Percentiles rank a stretch among this genome's conserved stretches.
Conservation (phyloP, 2,329 filamentous ascomycete species). For the Xylaria sp. region DNA sequence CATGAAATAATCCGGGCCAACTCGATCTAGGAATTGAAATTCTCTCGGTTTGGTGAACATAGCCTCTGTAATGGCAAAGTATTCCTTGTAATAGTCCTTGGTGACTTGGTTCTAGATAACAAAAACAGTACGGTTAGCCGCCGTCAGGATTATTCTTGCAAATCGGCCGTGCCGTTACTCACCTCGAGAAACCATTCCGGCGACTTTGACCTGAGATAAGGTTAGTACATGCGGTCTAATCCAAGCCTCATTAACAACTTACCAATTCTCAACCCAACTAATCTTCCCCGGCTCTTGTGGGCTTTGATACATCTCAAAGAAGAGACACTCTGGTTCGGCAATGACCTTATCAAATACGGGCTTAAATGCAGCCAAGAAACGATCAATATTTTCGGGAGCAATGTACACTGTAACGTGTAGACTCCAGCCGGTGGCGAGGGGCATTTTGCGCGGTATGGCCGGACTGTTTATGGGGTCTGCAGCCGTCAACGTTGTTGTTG, state of each 20-base stretch:
- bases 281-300: slow-evolving; percentile 52
- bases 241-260: not conserved
- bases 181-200: slow-evolving; percentile 48
- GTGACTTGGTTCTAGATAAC: slow-evolving; percentile 48
- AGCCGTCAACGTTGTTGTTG: slow-evolving; percentile 26
- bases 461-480: slow-evolving; percentile 18
- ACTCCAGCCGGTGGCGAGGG: slow-evolving; percentile 37
- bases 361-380: slow-evolving; percentile 49
- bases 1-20: slow-evolving; percentile 44
- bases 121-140: slow-evolving; percentile 13
- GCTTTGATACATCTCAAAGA: slow-evolving; percentile 56
- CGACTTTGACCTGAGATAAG: slow-evolving; percentile 38
- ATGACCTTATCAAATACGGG: slow-evolving; percentile 54
- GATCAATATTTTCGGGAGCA: slow-evolving; percentile 43
- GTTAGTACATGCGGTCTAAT: slow-evolving; percentile 10
- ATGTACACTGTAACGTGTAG: slow-evolving; percentile 46
- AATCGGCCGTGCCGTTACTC: slow-evolving; percentile 4
- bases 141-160: not conserved
- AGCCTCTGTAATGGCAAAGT: slow-evolving; percentile 52
- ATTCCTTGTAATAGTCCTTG: slow-evolving; percentile 56
- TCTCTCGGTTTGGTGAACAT: slow-evolving; percentile 55
- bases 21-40: slow-evolving; percentile 44
- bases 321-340: slow-evolving; percentile 56
- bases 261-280: slow-evolving; percentile 56
- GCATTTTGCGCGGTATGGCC: slow-evolving; percentile 32